Evolutionary conservation across 768 basidiomycete genomes (phyloP).

Genomic region (Russula abietina): DNA sequence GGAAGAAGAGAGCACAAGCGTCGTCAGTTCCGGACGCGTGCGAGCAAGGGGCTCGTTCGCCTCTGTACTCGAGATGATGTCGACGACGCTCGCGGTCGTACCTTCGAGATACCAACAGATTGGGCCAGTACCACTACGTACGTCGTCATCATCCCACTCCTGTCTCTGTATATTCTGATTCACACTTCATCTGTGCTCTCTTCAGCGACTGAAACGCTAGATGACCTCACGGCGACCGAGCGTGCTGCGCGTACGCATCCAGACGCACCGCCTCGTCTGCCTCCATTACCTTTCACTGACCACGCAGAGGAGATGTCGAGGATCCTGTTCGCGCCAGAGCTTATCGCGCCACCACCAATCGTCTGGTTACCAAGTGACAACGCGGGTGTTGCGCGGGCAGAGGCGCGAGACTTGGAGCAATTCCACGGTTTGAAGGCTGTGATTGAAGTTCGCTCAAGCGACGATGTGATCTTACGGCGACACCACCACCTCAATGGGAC

Average conservation of each 20-base stretch:
- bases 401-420: constrained; percentile 68
- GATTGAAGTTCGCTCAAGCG: constrained; percentile 54
- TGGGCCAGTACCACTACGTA: constrained; percentile 64
- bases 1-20: constrained; percentile 48
- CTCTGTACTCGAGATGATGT: constrained; percentile 82
- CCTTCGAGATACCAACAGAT: constrained; percentile 50
- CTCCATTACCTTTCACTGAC: constrained; percentile 62
- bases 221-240: constrained; percentile 75
- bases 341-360: constrained; percentile 69
- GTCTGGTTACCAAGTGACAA: constrained; percentile 84
- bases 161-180: not conserved
- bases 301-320: constrained; percentile 73
- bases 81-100: constrained; percentile 65
- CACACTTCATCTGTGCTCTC: not conserved
- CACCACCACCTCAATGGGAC: constrained; percentile 23
- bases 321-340: constrained; percentile 75
- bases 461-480: constrained; percentile 43
- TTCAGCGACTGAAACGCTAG: constrained; percentile 67
- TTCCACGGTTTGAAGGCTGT: constrained; percentile 69
- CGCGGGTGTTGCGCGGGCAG: constrained; percentile 65
- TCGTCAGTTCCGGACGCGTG: constrained; percentile 37
- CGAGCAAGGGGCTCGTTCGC: constrained; percentile 67
- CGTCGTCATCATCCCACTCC: constrained; percentile 29
- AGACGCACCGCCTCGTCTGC: constrained; percentile 67
- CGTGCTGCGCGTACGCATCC: constrained; percentile 72